phyloP scores from a whole-genome alignment of 2,329 filamentous ascomycete species.

The Aureobasidium sp. region DNA sequence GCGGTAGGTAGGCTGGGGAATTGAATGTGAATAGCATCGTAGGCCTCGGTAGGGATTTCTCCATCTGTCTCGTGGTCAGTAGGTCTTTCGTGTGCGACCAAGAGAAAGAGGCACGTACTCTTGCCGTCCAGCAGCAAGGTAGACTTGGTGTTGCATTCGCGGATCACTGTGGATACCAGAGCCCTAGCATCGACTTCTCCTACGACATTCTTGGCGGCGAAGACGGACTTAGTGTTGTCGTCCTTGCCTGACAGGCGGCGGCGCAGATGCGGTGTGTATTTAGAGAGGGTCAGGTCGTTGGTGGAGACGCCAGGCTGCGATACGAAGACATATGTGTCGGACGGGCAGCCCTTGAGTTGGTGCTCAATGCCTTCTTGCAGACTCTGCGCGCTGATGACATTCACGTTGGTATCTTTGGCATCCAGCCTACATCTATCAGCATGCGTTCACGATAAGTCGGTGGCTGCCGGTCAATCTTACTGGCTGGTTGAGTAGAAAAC shows the following conservation, averaged over 20 bases:
- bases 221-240: background rate
- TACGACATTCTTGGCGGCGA: constrained; percentile 6
- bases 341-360: constrained; percentile 12
- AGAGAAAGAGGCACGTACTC: background rate
- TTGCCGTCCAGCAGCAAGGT: background rate
- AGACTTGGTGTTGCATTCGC: background rate
- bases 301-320: constrained; percentile 68
- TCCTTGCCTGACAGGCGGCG: constrained; percentile 40
- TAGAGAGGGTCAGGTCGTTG: constrained; percentile 54
- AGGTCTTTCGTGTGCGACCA: background rate
- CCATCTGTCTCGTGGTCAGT: background rate
- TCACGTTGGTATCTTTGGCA: constrained; percentile 18
- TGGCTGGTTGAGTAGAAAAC: constrained; percentile 76
- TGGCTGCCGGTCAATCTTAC: constrained; percentile 46
- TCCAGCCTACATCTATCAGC: constrained; percentile 20
- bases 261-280: constrained; percentile 47
- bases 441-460: constrained; percentile 12
- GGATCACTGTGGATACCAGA: background rate
- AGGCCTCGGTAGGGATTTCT: background rate
- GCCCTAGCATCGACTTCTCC: background rate
- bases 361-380: constrained; percentile 17
- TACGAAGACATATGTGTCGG: constrained; percentile 44
- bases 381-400: constrained; percentile 23
- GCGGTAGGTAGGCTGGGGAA: constrained; percentile 10
- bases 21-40: background rate